Evolutionary conservation across 2,329 filamentous ascomycete genomes (phyloP).

Genomic region (Colletotrichum noveboracense): DNA sequence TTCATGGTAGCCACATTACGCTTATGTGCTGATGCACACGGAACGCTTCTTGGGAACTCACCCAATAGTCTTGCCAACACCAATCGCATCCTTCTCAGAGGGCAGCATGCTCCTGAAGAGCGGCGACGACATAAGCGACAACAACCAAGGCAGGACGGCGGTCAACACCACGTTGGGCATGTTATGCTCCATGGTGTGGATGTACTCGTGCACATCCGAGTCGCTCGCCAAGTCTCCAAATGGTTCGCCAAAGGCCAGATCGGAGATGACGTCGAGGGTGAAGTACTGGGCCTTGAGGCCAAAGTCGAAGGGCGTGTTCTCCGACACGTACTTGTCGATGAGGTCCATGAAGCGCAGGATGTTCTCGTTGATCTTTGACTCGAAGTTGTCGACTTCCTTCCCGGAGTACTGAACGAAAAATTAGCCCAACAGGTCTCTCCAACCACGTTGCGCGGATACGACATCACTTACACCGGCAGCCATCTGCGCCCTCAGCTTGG

Average conservation of each 20-base stretch:
- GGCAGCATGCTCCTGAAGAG: slow-evolving; percentile 46
- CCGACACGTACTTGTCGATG: slow-evolving; percentile 44
- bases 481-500: slow-evolving; percentile 50
- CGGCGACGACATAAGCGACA: slow-evolving; percentile 43
- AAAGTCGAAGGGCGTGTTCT: slow-evolving; percentile 51
- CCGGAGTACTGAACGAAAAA: slow-evolving; percentile 43
- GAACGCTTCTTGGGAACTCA: slow-evolving; percentile 30
- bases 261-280: slow-evolving; percentile 59
- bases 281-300: slow-evolving; percentile 54
- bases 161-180: slow-evolving; percentile 50
- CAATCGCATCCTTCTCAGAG: slow-evolving; percentile 39
- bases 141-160: slow-evolving; percentile 45
- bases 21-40: background rate
- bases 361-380: slow-evolving; percentile 53
- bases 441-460: background rate
- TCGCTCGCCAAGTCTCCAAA: slow-evolving; percentile 53
- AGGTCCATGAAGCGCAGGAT: slow-evolving; percentile 49
- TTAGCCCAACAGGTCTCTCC: background rate
- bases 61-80: slow-evolving; percentile 50
- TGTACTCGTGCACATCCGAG: slow-evolving; percentile 52
- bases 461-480: slow-evolving; percentile 46
- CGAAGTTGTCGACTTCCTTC: slow-evolving; percentile 56
- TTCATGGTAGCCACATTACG: accelerated
- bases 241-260: slow-evolving; percentile 52
- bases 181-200: slow-evolving; percentile 46